Evolutionary conservation across 108 stramenopile species (phyloP).

Genomic region (Skeletonema marinoi): DNA sequence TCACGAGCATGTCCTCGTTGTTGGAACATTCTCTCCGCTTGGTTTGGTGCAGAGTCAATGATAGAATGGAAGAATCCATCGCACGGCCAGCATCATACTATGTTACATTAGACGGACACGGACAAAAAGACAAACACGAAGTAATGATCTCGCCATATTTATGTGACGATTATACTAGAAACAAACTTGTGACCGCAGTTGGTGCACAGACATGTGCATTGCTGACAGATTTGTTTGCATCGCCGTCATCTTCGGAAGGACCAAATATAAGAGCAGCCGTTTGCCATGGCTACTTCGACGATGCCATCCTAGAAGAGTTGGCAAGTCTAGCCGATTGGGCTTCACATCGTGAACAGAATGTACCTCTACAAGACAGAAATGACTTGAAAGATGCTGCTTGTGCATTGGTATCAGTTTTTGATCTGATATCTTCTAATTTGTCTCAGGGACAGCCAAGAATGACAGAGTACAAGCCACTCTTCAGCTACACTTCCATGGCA

Average conservation of each 20-base stretch:
- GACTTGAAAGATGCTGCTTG: constrained; percentile 24
- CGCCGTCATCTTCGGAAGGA: constrained; percentile 45
- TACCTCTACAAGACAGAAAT: neutral
- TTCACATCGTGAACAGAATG: neutral
- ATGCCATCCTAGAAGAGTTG: constrained; percentile 38
- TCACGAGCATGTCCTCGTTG: constrained; percentile 38
- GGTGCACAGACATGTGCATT: constrained; percentile 52
- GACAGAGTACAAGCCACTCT: constrained; percentile 32
- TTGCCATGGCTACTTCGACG: constrained; percentile 60
- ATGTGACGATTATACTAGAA: constrained; percentile 26
- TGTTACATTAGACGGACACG: constrained; percentile 75
- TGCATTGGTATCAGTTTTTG: constrained; percentile 30
- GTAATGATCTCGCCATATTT: constrained; percentile 60
- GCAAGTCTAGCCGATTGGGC: constrained; percentile 8
- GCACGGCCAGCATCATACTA: constrained; percentile 59
- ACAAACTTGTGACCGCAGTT: constrained; percentile 39
- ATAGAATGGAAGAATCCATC: constrained; percentile 39
- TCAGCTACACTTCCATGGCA: constrained; percentile 43
- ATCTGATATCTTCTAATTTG: constrained; percentile 14
- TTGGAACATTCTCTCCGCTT: constrained; percentile 63
- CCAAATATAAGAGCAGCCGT: constrained; percentile 68
- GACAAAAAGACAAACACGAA: constrained; percentile 69
- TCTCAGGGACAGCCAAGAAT: constrained; percentile 2
- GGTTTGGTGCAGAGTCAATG: constrained; percentile 63
- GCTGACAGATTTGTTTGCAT: constrained; percentile 61